Conservation (phyloP, 2,329 filamentous ascomycete species). For the Xylaria sp. region DNA sequence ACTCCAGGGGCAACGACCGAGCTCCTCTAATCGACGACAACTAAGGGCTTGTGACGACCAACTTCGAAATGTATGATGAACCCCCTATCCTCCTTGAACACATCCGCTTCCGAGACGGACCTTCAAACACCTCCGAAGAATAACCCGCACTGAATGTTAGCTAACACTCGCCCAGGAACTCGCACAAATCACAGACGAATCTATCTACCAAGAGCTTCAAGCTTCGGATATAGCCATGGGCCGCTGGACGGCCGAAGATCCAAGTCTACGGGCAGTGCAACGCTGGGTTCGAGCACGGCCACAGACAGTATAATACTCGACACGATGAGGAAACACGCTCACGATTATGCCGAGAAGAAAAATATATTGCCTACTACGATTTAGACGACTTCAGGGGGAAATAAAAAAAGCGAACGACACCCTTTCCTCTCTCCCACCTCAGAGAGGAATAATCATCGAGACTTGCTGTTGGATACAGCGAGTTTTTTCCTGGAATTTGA, state of each 20-base stretch:
- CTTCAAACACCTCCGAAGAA: neutral
- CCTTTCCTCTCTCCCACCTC: neutral
- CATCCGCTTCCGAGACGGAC: conserved; percentile 20
- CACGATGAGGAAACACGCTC: conserved; percentile 12
- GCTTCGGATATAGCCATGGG: conserved; percentile 64
- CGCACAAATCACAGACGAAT: conserved; percentile 67
- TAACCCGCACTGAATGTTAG: neutral
- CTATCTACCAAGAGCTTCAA: conserved; percentile 66
- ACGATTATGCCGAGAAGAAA: conserved; percentile 13
- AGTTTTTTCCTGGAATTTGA: conserved; percentile 5
- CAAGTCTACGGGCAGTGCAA: conserved; percentile 66
- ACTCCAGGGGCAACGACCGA: conserved; percentile 63
- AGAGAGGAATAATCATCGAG: conserved; percentile 20
- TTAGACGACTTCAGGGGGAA: conserved; percentile 6
- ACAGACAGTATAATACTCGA: conserved; percentile 42
- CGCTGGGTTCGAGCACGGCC: conserved; percentile 66
- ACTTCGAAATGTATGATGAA: conserved; percentile 63
- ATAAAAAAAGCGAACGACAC: conserved; percentile 25
- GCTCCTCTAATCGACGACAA: conserved; percentile 59
- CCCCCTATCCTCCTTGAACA: conserved; percentile 23
- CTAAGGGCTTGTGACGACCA: conserved; percentile 67
- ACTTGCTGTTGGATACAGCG: conserved; percentile 14
- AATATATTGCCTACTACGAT: conserved; percentile 2
- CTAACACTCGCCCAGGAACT: conserved; percentile 60
- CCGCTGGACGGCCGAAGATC: conserved; percentile 73